Percentiles rank a stretch among this genome's conserved stretches.
These are phyloP conservation scores for Sporisorium reilianum DNA, from an alignment of 1,284 basidiomycete genomes.

Conservation along the genomic window DNA sequence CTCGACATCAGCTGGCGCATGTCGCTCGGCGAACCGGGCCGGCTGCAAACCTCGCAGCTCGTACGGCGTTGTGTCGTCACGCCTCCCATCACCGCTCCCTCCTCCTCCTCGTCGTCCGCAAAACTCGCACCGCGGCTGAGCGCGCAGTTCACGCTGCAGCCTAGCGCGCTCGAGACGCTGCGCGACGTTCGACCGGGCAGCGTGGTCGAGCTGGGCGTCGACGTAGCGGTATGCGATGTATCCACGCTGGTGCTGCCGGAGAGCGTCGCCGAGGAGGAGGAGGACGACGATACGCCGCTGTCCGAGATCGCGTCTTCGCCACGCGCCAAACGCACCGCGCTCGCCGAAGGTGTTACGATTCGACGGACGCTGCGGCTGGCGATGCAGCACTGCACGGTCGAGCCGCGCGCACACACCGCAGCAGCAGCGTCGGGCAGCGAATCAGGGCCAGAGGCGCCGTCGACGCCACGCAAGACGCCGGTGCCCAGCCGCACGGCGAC, in stretches of 20 bases:
- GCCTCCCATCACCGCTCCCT: background rate
- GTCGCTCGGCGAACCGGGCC: constrained; percentile 57
- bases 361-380: constrained; percentile 11
- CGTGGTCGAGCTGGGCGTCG: constrained; percentile 10
- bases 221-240: constrained; percentile 13
- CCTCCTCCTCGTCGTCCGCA: background rate
- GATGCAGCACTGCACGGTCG: constrained; percentile 26
- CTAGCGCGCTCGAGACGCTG: constrained; percentile 8
- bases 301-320: constrained; percentile 29
- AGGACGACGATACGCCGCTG: constrained; percentile 43
- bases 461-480: constrained; percentile 10
- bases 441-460: background rate
- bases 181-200: background rate
- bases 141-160: constrained; percentile 11
- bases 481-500: constrained; percentile 13
- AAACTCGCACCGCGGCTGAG: constrained; percentile 11
- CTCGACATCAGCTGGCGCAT: constrained; percentile 66
- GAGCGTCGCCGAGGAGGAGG: background rate
- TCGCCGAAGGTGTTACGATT: background rate
- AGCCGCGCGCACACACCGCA: background rate
- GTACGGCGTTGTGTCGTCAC: constrained; percentile 17
- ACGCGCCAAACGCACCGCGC: background rate
- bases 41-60: constrained; percentile 48
- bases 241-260: background rate
- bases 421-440: too few species aligned